Percentiles rank a stretch among this genome's conserved stretches.
Evolutionary conservation across 768 basidiomycete species (phyloP).

Genomic region (Hortiboletus campestris): DNA sequence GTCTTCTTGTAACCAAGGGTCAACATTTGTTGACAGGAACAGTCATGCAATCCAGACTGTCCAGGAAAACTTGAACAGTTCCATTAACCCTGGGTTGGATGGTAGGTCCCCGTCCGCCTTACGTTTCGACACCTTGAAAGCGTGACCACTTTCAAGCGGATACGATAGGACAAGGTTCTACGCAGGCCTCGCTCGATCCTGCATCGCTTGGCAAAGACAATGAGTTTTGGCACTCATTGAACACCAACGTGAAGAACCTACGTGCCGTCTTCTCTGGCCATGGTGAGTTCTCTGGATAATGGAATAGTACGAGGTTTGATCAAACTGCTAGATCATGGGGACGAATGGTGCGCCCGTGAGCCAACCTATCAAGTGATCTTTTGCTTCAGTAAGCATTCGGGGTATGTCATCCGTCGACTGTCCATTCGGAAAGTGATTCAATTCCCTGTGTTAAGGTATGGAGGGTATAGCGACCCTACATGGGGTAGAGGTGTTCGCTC

Average conservation of each 20-base stretch:
- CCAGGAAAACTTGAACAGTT: slow-evolving; percentile 36
- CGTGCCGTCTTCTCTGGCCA: slow-evolving; percentile 71
- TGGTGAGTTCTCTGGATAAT: slow-evolving; percentile 38
- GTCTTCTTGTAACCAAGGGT: background rate
- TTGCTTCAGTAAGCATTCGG: slow-evolving; percentile 77
- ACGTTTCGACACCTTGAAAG: background rate
- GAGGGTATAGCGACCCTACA: slow-evolving; percentile 47
- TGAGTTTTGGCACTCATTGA: slow-evolving; percentile 63
- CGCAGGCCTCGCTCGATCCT: slow-evolving; percentile 49
- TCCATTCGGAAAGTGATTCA: background rate
- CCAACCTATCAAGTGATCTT: slow-evolving; percentile 60
- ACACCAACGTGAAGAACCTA: slow-evolving; percentile 58
- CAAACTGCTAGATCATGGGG: slow-evolving; percentile 57
- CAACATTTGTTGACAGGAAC: background rate
- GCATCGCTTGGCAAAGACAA: slow-evolving; percentile 45
- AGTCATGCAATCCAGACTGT: slow-evolving; percentile 34
- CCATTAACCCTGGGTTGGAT: slow-evolving; percentile 42
- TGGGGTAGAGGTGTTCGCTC: slow-evolving; percentile 72
- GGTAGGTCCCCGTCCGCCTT: slow-evolving; percentile 24
- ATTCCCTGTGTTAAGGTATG: slow-evolving; percentile 48
- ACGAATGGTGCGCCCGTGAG: slow-evolving; percentile 78
- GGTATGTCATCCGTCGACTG: slow-evolving; percentile 36
- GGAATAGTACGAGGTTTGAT: background rate
- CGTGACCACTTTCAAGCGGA: slow-evolving; percentile 43
- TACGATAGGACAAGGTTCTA: slow-evolving; percentile 51